Evolutionary conservation across 208 protist species (phyloP), one percentile per base, ranked within the genome.

Genomic region (Trypanosoma congolense): DNA sequence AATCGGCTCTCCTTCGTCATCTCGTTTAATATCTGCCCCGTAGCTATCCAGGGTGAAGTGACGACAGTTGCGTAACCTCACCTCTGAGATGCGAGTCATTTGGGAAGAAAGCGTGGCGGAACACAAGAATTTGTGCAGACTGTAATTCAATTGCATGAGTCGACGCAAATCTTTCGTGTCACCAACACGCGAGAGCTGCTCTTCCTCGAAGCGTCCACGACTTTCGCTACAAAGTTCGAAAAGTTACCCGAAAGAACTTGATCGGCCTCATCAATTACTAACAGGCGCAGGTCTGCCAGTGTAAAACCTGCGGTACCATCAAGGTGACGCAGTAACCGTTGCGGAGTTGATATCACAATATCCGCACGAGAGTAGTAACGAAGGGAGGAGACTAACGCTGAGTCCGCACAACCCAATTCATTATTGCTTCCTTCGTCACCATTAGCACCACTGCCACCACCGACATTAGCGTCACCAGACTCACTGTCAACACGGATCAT

Each of bases 241-340:
- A 92, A 92, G 71, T 72, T 83, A 4, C 87, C 84, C 2, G 68
- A 66, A 14, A 95, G 76, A 1, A 95, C 82, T 48, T 95, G 83
- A 48, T 95, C 88, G 4, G 88, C 88, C 60, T 95, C 88, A 62
- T 95, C 88, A 38, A 95, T 85, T 36, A 95, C 84, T 24, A 92
- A 67, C 41, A 95, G 65, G 10, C 74, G 79, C 29, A 95, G 72
- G 31, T 62, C 43, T 0, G 56, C 62, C 10, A 95, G 77, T 38
- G 58, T 70, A 26, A 94, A 61, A 2, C 80, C 83, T 16, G 54
- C 56, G 12, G 81, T 90, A 1, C 62, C 48, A 42, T 92, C 84
- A 12, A 92, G 67, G 61, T 95, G 84, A 12, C 77, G 70, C 6
- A 95, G 72, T 21, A 95, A 68, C 0, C 80, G 72, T 56, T 95